These are phyloP conservation scores for Torulaspora franciscae DNA, from an alignment of 805 yeast species.

Conservation along the genomic window DNA sequence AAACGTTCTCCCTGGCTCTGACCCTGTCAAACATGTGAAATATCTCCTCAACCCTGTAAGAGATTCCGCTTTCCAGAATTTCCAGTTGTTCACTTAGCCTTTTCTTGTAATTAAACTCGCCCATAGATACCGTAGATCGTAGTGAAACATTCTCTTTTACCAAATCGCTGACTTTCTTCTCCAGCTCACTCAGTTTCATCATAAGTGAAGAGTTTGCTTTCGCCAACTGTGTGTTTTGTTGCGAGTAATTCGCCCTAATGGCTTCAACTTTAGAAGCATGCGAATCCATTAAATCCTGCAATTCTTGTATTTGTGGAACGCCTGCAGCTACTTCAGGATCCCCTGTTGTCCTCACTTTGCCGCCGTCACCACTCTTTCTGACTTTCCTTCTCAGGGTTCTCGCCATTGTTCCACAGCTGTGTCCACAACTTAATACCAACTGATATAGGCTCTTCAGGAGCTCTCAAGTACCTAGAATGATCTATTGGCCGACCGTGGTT, in stretches of 20 bases:
- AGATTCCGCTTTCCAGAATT: constrained; percentile 40
- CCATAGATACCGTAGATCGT: constrained; percentile 36
- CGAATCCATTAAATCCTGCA: constrained; percentile 29
- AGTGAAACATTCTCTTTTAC: constrained; percentile 47
- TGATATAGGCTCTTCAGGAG: background rate
- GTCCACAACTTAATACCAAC: background rate
- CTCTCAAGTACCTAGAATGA: background rate
- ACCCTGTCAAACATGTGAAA: constrained; percentile 40
- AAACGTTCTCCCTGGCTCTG: constrained; percentile 41
- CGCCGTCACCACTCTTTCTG: constrained; percentile 6
- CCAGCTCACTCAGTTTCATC: constrained; percentile 50
- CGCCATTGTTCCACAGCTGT: constrained; percentile 7
- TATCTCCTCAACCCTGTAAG: constrained; percentile 43
- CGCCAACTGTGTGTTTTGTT: constrained; percentile 53
- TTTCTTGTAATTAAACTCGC: constrained; percentile 31
- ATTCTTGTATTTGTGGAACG: constrained; percentile 26
- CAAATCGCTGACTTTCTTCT: constrained; percentile 45
- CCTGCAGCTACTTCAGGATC: background rate
- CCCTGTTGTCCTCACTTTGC: constrained; percentile 1
- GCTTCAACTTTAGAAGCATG: constrained; percentile 20
- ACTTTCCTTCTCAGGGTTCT: constrained; percentile 12
- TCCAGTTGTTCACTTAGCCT: constrained; percentile 38
- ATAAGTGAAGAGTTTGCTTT: constrained; percentile 51
- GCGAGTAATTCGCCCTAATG: constrained; percentile 27
- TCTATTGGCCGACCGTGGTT: background rate